Conservation (phyloP, 2,329 filamentous ascomycete species). For the Dactylella cylindrospora region DNA sequence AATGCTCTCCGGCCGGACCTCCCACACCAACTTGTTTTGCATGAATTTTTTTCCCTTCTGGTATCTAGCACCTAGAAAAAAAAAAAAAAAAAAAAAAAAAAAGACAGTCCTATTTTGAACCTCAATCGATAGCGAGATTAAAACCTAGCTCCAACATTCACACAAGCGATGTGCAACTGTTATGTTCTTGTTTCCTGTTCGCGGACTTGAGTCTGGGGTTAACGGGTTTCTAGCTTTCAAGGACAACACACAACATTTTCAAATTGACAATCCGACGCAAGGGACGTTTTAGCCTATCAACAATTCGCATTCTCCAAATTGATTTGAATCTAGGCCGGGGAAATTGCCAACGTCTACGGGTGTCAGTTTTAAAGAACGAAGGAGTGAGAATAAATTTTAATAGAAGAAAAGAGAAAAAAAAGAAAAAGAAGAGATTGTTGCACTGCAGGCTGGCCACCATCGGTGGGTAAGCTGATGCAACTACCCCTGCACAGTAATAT, state of each 20-base stretch:
- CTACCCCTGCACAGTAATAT: slow-evolving; percentile 31
- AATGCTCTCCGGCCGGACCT: no score
- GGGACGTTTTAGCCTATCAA: background rate
- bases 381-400: background rate
- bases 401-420: slow-evolving; percentile 1
- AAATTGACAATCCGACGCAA: background rate
- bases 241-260: background rate
- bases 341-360: no score
- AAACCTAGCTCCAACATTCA: slow-evolving; percentile 23
- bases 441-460: no score
- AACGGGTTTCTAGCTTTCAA: background rate
- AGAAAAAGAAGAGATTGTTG: no score
- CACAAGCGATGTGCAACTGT: no score
- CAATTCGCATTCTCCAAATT: background rate
- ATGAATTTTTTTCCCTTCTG: no score
- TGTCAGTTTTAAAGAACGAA: no score
- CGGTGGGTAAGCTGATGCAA: no score
- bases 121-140: slow-evolving; percentile 38
- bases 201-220: background rate
- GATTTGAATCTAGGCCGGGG: background rate
- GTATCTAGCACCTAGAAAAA: background rate
- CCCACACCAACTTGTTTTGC: no score
- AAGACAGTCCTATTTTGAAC: slow-evolving; percentile 43
- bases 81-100: slow-evolving; percentile 10
- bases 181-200: no score